Evolutionary conservation across 768 basidiomycete genomes (phyloP).

Genomic region (Myochromella boudieri): DNA sequence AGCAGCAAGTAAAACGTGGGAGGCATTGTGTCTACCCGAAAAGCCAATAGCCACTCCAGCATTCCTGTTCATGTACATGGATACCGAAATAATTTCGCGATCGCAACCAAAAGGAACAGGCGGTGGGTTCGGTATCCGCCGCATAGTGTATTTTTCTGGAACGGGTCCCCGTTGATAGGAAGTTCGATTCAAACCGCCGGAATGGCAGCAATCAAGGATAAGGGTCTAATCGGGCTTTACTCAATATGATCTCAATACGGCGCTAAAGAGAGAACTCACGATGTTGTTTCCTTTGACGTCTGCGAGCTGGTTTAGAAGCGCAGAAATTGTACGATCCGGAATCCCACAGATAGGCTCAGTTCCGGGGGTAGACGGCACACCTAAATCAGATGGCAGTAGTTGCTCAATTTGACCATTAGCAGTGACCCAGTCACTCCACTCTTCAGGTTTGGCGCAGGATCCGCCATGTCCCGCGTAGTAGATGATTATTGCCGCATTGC

Average conservation of each 20-base stretch:
- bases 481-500: conserved; percentile 36
- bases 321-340: conserved; percentile 42
- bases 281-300: conserved; percentile 42
- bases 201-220: conserved; percentile 47
- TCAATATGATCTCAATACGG: background rate
- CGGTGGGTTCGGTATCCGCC: conserved; percentile 27
- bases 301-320: conserved; percentile 35
- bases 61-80: conserved; percentile 12
- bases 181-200: conserved; percentile 34
- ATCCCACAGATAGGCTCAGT: conserved; percentile 28
- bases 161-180: background rate
- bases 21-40: conserved; percentile 26
- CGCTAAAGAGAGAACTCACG: conserved; percentile 15
- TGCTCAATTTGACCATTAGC: conserved; percentile 30
- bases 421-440: conserved; percentile 27
- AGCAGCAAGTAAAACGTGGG: conserved; percentile 43
- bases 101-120: conserved; percentile 25
- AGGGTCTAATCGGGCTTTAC: conserved; percentile 42
- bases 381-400: conserved; percentile 34
- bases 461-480: conserved; percentile 50
- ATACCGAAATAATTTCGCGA: conserved; percentile 17
- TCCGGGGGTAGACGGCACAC: conserved; percentile 5
- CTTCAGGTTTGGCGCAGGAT: conserved; percentile 27
- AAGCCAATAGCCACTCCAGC: conserved; percentile 18
- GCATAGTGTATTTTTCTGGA: conserved; percentile 16